These are phyloP conservation scores for Telopea speciosissima DNA, from an alignment of 177 flowering plant genomes.

Conservation along the genomic window DNA sequence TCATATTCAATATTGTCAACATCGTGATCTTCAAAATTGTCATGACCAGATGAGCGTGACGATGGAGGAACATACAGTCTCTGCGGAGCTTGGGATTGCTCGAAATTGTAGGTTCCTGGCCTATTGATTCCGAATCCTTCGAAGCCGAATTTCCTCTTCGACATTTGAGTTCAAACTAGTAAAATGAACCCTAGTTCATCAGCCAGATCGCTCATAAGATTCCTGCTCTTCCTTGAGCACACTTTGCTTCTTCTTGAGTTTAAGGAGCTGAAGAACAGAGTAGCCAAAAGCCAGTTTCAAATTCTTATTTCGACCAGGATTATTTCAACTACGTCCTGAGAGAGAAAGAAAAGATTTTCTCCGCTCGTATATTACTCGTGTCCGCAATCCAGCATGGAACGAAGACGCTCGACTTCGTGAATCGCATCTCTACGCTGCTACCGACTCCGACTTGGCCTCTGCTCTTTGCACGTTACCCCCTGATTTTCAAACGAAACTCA, in stretches of 20 bases:
- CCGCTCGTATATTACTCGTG: no score
- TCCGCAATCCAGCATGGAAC: no score
- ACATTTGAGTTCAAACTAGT: slow-evolving; percentile 27
- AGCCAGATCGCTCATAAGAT: neutral
- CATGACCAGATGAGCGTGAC: slow-evolving; percentile 53
- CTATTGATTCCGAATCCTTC: slow-evolving; percentile 92
- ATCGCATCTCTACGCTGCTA: no score
- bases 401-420: no score
- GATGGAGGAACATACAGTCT: slow-evolving; percentile 83
- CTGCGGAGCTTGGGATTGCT: slow-evolving; percentile 72
- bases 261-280: neutral
- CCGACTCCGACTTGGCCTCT: no score
- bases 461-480: no score
- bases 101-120: slow-evolving; percentile 78
- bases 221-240: neutral
- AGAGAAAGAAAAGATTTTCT: no score
- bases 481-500: no score
- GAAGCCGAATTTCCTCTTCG: slow-evolving; percentile 93
- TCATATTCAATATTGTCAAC: slow-evolving; percentile 83
- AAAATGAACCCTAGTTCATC: neutral
- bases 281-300: neutral
- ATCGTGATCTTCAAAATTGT: slow-evolving; percentile 81
- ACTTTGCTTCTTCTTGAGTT: neutral
- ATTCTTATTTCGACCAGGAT: no score
- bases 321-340: no score